Conservation (phyloP, 2,329 filamentous ascomycete species). For the Fusarium lateritium region DNA sequence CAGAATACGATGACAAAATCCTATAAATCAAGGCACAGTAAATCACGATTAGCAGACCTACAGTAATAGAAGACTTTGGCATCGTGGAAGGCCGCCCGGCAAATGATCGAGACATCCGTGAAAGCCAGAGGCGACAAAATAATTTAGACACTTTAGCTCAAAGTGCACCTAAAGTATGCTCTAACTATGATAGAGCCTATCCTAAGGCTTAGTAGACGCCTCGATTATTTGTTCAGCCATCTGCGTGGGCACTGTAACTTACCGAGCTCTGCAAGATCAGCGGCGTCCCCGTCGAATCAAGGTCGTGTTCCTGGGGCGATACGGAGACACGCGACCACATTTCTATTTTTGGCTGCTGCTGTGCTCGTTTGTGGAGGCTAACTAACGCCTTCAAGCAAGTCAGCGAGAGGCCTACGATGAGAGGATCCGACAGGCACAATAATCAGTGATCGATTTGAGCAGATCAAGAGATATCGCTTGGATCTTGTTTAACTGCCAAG, state of each 20-base stretch:
- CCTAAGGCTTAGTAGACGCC: too few relatives aligned
- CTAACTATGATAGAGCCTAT: too few relatives aligned
- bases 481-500: neutral
- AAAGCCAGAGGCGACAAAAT: too few relatives aligned
- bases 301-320: constrained; percentile 37
- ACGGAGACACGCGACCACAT: constrained; percentile 43
- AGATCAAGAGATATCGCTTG: neutral
- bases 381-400: constrained; percentile 13
- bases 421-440: neutral
- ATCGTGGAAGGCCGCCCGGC: constrained; percentile 1
- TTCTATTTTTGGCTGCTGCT: constrained; percentile 46
- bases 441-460: neutral
- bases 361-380: constrained; percentile 12
- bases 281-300: constrained; percentile 23
- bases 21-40: constrained; percentile 1
- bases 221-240: too few relatives aligned
- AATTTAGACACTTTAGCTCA: too few relatives aligned
- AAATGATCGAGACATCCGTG: too few relatives aligned
- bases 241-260: neutral
- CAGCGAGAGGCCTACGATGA: neutral
- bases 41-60: constrained; percentile 6
- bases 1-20: neutral
- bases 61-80: neutral
- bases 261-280: constrained; percentile 18
- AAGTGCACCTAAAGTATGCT: too few relatives aligned